Percentiles rank a stretch among this genome's conserved stretches.
Evolutionary conservation across 495 filamentous ascomycete species (phyloP).

Genomic region (Penicillium verhagenii): DNA sequence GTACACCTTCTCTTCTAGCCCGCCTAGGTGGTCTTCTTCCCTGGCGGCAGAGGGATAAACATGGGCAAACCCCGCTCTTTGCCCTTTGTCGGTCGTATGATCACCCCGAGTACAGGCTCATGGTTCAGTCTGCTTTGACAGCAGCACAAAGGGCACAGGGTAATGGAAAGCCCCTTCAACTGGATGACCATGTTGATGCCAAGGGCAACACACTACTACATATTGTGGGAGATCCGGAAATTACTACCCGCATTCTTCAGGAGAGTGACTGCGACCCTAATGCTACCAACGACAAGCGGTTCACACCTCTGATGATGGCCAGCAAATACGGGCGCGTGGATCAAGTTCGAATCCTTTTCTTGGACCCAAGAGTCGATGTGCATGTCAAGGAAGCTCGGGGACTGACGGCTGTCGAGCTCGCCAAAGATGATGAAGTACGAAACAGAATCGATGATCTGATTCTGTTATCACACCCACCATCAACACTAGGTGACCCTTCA

Average conservation of each 20-base stretch:
- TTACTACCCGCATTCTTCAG: constrained; percentile 71
- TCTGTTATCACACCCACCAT: constrained; percentile 66
- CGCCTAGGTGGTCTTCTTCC: constrained; percentile 74
- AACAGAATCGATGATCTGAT: constrained; percentile 95
- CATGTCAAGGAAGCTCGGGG: constrained; percentile 82
- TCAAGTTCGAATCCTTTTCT: constrained; percentile 83
- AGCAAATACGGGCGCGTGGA: constrained; percentile 97
- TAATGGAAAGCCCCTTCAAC: constrained; percentile 75
- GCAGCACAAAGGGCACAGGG: constrained; percentile 72
- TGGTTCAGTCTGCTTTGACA: constrained; percentile 78
- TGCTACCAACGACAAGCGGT: constrained; percentile 91
- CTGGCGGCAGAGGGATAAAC: constrained; percentile 89
- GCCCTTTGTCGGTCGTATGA: constrained; percentile 95
- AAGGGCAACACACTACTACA: constrained; percentile 95
- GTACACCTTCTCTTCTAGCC: constrained; percentile 75
- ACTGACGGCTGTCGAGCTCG: constrained; percentile 91
- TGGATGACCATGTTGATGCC: constrained; percentile 88
- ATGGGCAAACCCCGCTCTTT: constrained; percentile 94
- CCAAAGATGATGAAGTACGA: constrained; percentile 96
- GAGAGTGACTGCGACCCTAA: constrained; percentile 92
- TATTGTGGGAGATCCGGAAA: constrained; percentile 80
- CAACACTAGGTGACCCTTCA: constrained; percentile 53
- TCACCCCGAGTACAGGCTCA: constrained; percentile 76
- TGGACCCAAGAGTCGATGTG: constrained; percentile 82
- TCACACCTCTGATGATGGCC: constrained; percentile 97